Evolutionary conservation across 306 rosid genomes (phyloP), one percentile per base, ranked within the genome.

Genomic region (Acacia crassicarpa): DNA sequence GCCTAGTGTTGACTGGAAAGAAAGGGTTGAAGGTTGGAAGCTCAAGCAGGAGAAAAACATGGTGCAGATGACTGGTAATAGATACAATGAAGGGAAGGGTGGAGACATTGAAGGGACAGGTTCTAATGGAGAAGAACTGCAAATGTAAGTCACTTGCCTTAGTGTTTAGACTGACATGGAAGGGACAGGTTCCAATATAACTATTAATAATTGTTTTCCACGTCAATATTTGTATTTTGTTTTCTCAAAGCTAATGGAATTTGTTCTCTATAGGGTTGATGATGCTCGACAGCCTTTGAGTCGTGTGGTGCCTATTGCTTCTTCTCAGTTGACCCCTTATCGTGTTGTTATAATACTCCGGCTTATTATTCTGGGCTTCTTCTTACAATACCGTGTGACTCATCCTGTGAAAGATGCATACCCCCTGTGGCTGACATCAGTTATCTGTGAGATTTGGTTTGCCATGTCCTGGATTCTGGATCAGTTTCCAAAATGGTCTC

Each of bases 381-480:
- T 96, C 88, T 89, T 96, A 69, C 99, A 96, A 87, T 96, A 96
- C 81, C 99, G 99, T 82, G 89, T 79, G 58, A 92, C 99, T 83
- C 98, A 96, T 81, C 99, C 99, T 3, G 99, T 96, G 88, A 94
- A 90, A 74, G 94, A 94, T 84, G 99, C 99, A 41, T 96, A 96
- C 78, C 90, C 97, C 3, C 78, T 96, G 72, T 96, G 99, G 99
- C 45, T 96, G 86, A 90, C 86, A 83, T 96, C 99, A 79, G 93
- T 96, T 89, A 96, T 96, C 83, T 96, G 99, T 94, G 99, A 96
- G 91, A 91, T 96, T 80, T 96, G 99, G 99, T 96, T 96, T 88
- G 99, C 99, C 15, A 72, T 90, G 38, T 96, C 99, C 77, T 96
- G 99, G 99, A 88, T 96, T 74, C 84, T 96, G 88, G 99, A 96